Percentiles rank a stretch among this genome's conserved stretches.
Evolutionary conservation across 208 protist species (phyloP).

Genomic region (Leishmania lainsoni): DNA sequence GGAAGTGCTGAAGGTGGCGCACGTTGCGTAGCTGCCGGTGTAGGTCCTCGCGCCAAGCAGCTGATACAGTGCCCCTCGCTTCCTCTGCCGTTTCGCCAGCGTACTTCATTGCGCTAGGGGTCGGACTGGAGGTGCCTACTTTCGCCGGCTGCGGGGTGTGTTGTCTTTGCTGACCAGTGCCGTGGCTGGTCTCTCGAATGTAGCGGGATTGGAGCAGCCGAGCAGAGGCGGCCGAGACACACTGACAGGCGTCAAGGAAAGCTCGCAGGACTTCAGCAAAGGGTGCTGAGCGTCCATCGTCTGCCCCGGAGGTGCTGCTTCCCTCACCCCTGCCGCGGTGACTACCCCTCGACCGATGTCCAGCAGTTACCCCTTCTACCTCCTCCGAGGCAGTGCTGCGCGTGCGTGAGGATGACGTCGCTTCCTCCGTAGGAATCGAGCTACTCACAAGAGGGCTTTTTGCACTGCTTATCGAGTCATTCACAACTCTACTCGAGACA

Average conservation of each 20-base stretch:
- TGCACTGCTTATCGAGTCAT: neutral
- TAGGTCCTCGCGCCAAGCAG: constrained; percentile 12
- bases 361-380: neutral
- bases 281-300: neutral
- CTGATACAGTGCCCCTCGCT: neutral
- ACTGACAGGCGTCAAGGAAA: constrained; percentile 50
- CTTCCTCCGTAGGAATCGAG: neutral
- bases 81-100: neutral
- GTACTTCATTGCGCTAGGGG: neutral
- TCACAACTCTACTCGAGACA: neutral
- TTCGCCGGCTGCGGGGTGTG: neutral
- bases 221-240: constrained; percentile 9
- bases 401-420: neutral
- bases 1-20: constrained; percentile 62
- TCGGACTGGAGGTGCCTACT: no score
- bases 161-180: neutral
- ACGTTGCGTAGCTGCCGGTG: constrained; percentile 57
- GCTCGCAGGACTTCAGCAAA: constrained; percentile 33
- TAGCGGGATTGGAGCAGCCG: neutral
- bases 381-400: neutral
- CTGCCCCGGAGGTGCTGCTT: neutral
- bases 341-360: no score
- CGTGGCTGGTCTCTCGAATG: neutral
- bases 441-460: neutral
- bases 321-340: neutral